Evolutionary conservation across 2,329 filamentous ascomycete genomes (phyloP), one percentile per base, ranked within the genome.

Genomic region (Colletotrichum lentis): DNA sequence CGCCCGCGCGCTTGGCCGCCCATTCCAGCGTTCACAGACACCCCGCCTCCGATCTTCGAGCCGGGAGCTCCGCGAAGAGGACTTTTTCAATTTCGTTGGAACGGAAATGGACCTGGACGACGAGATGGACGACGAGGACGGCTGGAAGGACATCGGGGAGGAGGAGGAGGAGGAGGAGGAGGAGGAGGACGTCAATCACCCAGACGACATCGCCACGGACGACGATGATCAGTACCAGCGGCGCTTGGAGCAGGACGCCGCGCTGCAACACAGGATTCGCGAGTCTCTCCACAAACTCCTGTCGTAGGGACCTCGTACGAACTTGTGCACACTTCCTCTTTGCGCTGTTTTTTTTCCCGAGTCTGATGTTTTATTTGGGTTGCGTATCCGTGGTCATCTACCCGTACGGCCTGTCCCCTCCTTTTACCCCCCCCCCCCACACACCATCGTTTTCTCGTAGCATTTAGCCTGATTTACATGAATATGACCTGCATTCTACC

Each of bases 321-420:
- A 14, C 7, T 27, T 7, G 14, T n/a, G 52, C 39, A 54, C 11
- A 3, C 12, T 20, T 39, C 31, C 50, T 53, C 3, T 31, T 12
- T 44, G 24, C 7, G 54, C 18, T 44, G 11, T 39, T 24, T 22
- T 44, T 3, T 39, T 24, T 39, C 8, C 22, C 31, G 27, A 5
- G 7, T 39, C 20, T 60, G 18, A 22, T 24, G 18, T 31, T n/a
- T 35, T 35, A 8, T 35, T 35, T 35, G 31, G 39, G 18, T 31
- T 35, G 46, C 18, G n/a, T 60, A 35, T 50, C 31, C 11, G 11
- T 60, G 16, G 10, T 59, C 35, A 60, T 60, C 22, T 52, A 52
- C 16, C 35, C 12, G 31, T 35, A 60, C 57, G 18, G 8, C 20
- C 24, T 3, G 18, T 1, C 7, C 47, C 14, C 16, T 41, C 37